Base-by-base conservation (phyloP, 2,329 filamentous ascomycete genomes). In the Pseudomassariella vexata region DNA sequence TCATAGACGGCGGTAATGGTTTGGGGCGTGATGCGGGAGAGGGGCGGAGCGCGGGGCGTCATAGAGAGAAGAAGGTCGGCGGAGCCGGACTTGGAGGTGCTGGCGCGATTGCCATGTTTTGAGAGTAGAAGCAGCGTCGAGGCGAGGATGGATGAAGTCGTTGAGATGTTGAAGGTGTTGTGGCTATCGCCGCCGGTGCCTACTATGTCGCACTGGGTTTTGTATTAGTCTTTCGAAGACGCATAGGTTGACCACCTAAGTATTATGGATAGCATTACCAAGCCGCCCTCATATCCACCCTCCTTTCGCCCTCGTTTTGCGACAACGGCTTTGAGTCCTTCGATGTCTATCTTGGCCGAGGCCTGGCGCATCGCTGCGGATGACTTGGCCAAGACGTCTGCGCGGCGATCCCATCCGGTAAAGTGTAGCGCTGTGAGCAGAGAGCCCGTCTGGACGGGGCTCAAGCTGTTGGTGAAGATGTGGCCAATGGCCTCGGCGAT, bases 101-200 rank as follows among this genome's bases (percentile, higher is more conserved):
- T 92, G 24, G 92, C 89, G 45, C 84, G 82, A 68, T 98, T 98
- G 43, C 92, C 92, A 63, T 98, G 92, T 65, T 98, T 98, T 44
- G 85, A 86, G 36, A 95, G 73, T 49, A 94, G 72, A 21, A 98
- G 74, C 18, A 94, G 68, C 5, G 88, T 79, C 5, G 88, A 94
- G 28, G 86, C 87, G 29, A 98, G 68, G 52, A 98, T 95, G 12
- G 88, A 95, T 3, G 92, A 79, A 6, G 92, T 95, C 5, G 92
- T 98, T 47, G 84, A 92, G 56, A 98, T 90, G 60, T 98, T 98
- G 77, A 95, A 98, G 20, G 92, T 98, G 59, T 94, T 87, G 70
- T 96, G 89, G 14, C 84, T 82, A 65, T 98, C 92, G 52, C 92
- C 92, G 45, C 92, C 92, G 6, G 92, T 98, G 46, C 92, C 92